phyloP scores from a whole-genome alignment of 805 yeast species.

The Hemisphaericaspora nanyangensis region DNA sequence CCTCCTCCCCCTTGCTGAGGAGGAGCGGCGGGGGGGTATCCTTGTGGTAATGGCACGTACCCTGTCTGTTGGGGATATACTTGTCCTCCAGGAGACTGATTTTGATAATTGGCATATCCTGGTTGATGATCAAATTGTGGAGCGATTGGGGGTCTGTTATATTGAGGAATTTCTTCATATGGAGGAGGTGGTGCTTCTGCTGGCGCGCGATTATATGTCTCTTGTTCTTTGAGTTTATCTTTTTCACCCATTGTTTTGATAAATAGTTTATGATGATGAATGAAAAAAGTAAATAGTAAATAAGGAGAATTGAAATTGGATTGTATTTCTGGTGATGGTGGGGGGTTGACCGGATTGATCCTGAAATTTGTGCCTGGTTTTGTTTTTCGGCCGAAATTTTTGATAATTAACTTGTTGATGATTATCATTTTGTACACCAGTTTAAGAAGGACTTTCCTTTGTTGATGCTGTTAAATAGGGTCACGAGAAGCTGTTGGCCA shows the following conservation, averaged over 20 bases:
- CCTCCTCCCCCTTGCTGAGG: constrained; percentile 2
- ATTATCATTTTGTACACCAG: no score
- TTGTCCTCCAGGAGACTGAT: constrained; percentile 3
- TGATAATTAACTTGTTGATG: no score
- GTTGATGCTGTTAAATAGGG: no score
- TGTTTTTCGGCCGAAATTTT: neutral
- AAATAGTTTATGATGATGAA: neutral
- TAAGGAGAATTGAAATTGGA: neutral
- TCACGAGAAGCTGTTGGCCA: no score
- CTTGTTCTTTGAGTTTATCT: constrained; percentile 6
- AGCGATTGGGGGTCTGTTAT: neutral
- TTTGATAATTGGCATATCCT: constrained; percentile 4
- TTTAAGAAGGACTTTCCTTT: no score
- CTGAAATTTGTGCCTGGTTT: neutral
- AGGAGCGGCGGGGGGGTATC: constrained; percentile 2
- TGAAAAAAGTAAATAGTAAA: neutral
- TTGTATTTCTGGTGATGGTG: no score
- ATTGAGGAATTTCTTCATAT: constrained; percentile 2
- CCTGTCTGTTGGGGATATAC: constrained; percentile 4
- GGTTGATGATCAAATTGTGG: constrained; percentile 3
- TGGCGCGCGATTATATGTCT: constrained; percentile 5
- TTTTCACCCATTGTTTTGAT: constrained; percentile 5
- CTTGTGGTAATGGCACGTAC: neutral
- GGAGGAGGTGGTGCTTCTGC: constrained; percentile 10
- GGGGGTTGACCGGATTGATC: neutral